Percentiles rank a stretch among this genome's conserved stretches.
These are phyloP conservation scores for Aurifilum marmelostoma DNA, from an alignment of 2,329 filamentous ascomycete genomes.

Conservation along the genomic window DNA sequence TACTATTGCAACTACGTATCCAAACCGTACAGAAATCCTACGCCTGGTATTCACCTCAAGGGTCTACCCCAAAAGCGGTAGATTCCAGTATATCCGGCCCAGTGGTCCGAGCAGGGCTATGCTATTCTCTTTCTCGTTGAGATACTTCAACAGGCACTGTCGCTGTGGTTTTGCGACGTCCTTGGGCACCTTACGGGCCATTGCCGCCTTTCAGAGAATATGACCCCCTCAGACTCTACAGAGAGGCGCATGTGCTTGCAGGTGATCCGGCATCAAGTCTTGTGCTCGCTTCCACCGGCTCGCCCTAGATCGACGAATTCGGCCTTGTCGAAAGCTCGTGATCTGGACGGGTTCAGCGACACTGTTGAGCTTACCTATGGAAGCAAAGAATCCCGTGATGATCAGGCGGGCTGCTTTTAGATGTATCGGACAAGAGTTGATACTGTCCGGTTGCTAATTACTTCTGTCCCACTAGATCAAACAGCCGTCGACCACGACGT, in stretches of 20 bases:
- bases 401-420: background rate
- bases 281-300: background rate
- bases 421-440: background rate
- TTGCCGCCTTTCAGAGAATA: background rate
- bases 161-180: background rate
- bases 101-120: background rate
- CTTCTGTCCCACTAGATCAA: slow-evolving; percentile 40
- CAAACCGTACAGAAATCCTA: background rate
- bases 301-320: background rate
- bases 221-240: background rate
- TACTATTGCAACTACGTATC: background rate
- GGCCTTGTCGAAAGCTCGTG: background rate
- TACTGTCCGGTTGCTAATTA: slow-evolving; percentile 7
- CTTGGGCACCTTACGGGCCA: background rate
- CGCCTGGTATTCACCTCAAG: background rate
- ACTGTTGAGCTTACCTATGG: slow-evolving; percentile 11
- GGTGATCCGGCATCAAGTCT: background rate
- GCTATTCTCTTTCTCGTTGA: background rate
- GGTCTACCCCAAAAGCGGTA: background rate
- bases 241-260: background rate
- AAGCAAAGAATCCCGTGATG: slow-evolving; percentile 20
- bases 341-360: slow-evolving; percentile 12
- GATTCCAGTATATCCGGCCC: background rate
- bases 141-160: background rate
- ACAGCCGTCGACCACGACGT: slow-evolving; percentile 36